Base-by-base conservation (phyloP, 1,139 yeast species). In the Petasospora fabianii region DNA sequence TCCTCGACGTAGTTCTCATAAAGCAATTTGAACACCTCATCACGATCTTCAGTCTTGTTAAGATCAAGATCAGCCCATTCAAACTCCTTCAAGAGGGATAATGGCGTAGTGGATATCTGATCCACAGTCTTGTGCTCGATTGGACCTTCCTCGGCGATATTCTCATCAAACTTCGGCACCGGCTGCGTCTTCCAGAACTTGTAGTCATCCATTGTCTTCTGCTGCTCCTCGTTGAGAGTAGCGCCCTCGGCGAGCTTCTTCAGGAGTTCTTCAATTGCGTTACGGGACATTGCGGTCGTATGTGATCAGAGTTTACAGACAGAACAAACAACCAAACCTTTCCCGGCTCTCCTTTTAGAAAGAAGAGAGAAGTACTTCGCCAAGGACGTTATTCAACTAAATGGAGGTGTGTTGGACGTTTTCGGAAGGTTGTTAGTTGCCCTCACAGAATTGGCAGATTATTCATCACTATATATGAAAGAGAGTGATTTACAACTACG, bases 141-240 rank as follows among this genome's bases (percentile, higher is more conserved):
- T 14, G 96, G 95, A 0, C 97, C 97, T 55, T 88, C 96, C 15
- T 68, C 56, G 11, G 68, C 72, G 34, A 85, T 69, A 39, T 68
- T 59, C 54, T 81, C 92, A 57, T 84, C 84, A 47, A 88, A 80
- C 20, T 72, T 69, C 5, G 90, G 76, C 15, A 94, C 98, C 0
- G 98, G 98, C 62, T 92, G 99, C 7, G 98, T 94, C 58, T 84
- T 85, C 99, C 99, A 92, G 64, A 92, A 92, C 65, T 86, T 87
- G 68, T 90, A 87, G 56, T 88, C 95, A 39, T 85, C 80, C 88
- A 90, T 87, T 26, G 81, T 77, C 56, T 83, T 84, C 50, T 72
- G 68, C 59, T 80, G 81, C 28, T 73, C 67, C 29, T 72, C 78
- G 18, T 68, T 68, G 43, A 79, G 66, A 47, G 70, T 69, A 39